Evolutionary conservation across 495 filamentous ascomycete species (phyloP).

Genomic region (Massariosphaeria phaeospora): DNA sequence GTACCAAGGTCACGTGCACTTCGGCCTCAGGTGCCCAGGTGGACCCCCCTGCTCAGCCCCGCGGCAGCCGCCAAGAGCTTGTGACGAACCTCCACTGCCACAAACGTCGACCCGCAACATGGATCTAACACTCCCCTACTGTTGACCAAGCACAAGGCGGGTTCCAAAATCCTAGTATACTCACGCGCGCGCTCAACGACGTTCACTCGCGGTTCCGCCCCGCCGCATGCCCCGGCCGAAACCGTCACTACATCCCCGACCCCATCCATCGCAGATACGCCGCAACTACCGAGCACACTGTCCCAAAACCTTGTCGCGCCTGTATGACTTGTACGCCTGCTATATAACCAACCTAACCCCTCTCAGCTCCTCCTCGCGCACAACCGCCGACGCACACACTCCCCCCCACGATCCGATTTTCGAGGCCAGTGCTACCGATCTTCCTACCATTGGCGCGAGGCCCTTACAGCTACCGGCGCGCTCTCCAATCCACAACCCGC

Average conservation of each 20-base stretch:
- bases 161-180: not conserved
- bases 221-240: not conserved
- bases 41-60: not conserved
- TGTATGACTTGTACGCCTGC: not conserved
- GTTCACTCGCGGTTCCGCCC: not conserved
- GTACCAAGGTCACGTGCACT: constrained; percentile 3
- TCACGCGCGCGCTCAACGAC: not conserved
- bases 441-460: not conserved
- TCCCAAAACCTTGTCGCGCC: constrained; percentile 3
- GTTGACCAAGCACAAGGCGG: not conserved
- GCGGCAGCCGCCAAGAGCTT: not conserved
- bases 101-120: constrained; percentile 8
- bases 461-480: not conserved
- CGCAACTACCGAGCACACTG: not conserved
- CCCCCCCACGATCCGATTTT: constrained; percentile 15
- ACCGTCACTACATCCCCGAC: not conserved
- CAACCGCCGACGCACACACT: not conserved
- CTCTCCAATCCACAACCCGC: not conserved
- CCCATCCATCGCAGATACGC: constrained; percentile 9
- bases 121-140: constrained; percentile 1
- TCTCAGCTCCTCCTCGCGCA: not conserved
- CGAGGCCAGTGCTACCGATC: not conserved
- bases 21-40: no score
- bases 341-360: not conserved
- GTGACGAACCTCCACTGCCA: constrained; percentile 2